A percentile compares a stretch with the other conserved stretches of the same genome.
phyloP scores from a whole-genome alignment of 2,329 filamentous ascomycete species.

The Xylaria sp. region DNA sequence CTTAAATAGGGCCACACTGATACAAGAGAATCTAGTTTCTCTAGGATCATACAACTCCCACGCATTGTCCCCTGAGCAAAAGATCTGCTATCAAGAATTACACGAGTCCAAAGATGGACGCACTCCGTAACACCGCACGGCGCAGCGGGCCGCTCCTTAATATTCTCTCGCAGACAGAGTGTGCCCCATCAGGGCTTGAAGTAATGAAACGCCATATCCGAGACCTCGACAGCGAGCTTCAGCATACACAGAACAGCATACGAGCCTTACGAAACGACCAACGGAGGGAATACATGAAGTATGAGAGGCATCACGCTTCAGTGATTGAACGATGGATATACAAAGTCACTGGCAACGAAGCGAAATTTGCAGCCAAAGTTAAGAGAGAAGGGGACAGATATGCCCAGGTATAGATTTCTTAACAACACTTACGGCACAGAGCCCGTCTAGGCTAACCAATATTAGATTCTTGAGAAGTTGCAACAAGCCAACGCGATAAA shows the following conservation, averaged over 20 bases:
- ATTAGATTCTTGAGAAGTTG: conserved; percentile 54
- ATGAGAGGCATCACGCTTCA: conserved; percentile 63
- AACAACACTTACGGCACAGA: background rate
- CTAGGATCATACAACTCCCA: background rate
- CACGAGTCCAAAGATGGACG: conserved; percentile 48
- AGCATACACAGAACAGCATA: conserved; percentile 52
- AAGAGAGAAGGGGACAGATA: conserved; percentile 66
- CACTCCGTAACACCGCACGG: conserved; percentile 53
- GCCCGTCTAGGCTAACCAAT: background rate
- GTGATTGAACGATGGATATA: conserved; percentile 63
- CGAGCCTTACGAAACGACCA: conserved; percentile 53
- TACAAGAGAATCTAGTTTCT: background rate
- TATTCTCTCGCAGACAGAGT: conserved; percentile 59
- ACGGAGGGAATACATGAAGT: conserved; percentile 60
- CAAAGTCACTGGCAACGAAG: conserved; percentile 60
- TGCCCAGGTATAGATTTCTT: conserved; percentile 54
- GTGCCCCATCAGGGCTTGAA: conserved; percentile 30
- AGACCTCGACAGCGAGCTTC: conserved; percentile 57
- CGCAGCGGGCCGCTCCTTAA: conserved; percentile 57
- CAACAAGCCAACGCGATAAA: conserved; percentile 57
- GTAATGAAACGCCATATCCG: conserved; percentile 58
- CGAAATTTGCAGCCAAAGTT: conserved; percentile 60
- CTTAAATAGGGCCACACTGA: background rate
- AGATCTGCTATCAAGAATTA: background rate
- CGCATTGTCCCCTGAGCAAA: background rate